Evolutionary conservation across 345 rosid genomes (phyloP).

Genomic region (Citrus glauca): DNA sequence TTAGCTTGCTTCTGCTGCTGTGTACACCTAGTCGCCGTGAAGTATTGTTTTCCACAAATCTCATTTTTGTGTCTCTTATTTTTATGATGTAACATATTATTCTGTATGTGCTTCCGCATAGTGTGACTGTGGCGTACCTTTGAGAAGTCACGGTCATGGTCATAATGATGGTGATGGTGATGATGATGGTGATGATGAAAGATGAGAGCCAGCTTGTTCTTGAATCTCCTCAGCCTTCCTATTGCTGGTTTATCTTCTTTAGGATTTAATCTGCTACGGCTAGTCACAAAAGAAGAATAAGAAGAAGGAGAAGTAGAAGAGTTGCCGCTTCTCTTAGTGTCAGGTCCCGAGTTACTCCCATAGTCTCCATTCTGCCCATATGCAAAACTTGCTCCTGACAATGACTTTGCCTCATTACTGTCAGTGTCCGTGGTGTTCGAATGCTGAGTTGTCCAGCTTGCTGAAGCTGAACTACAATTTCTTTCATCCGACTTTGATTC

Average conservation of each 20-base stretch:
- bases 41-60: conserved; percentile 9
- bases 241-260: conserved; percentile 14
- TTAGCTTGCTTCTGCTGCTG: conserved; percentile 12
- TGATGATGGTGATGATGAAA: conserved; percentile 68
- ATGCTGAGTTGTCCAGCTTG: conserved; percentile 21
- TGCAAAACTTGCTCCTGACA: not conserved
- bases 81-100: conserved; percentile 17
- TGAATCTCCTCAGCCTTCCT: conserved; percentile 49
- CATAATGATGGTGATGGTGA: conserved; percentile 23
- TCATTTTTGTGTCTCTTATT: conserved; percentile 4
- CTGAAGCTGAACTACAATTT: not conserved
- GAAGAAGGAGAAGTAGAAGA: too few species aligned
- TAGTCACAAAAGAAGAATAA: too few species aligned
- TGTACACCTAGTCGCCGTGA: not conserved
- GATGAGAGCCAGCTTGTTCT: conserved; percentile 55
- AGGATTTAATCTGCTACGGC: conserved; percentile 13
- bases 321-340: not conserved
- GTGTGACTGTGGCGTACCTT: conserved; percentile 12
- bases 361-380: too few species aligned
- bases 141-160: not conserved
- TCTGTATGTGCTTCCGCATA: conserved; percentile 39
- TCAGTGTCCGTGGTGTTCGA: conserved; percentile 13
- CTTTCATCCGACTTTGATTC: conserved; percentile 14
- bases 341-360: not conserved
- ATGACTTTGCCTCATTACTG: conserved; percentile 6